Conservation (phyloP, 1,284 basidiomycete species). For the Ganoderma lucidum region DNA sequence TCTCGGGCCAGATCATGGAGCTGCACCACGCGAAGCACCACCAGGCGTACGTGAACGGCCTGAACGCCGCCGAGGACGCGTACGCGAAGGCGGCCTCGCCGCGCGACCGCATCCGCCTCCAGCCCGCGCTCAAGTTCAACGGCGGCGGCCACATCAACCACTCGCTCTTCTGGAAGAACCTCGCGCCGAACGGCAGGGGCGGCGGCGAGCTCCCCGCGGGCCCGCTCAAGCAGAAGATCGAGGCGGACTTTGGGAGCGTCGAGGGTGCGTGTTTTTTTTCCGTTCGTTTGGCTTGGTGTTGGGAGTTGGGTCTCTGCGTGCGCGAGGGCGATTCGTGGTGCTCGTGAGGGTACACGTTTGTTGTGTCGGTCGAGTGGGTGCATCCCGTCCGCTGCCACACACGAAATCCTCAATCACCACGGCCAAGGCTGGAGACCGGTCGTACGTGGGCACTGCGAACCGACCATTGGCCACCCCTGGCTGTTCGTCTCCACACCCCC, state of each 20-base stretch:
- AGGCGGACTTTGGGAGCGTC: constrained; percentile 71
- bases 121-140: constrained; percentile 78
- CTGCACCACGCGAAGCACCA: constrained; percentile 93
- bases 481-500: no score
- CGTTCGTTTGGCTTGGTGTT: not conserved
- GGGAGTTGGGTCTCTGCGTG: not conserved
- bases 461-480: no score
- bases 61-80: constrained; percentile 80
- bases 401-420: not conserved
- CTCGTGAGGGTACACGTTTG: no score
- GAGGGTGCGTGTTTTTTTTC: constrained; percentile 50
- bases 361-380: no score
- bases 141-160: constrained; percentile 88
- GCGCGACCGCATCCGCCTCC: constrained; percentile 82
- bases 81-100: constrained; percentile 70
- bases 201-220: constrained; percentile 74
- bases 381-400: not conserved
- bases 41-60: constrained; percentile 78
- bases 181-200: constrained; percentile 59
- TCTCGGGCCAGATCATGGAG: constrained; percentile 83
- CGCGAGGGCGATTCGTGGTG: not conserved
- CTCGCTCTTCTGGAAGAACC: constrained; percentile 94
- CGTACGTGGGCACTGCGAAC: no score
- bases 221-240: constrained; percentile 75
- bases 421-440: not conserved